Evolutionary conservation across 257 asterid genomes (phyloP), one percentile per base, ranked within the genome.

Genomic region (Solanum chmielewskii): DNA sequence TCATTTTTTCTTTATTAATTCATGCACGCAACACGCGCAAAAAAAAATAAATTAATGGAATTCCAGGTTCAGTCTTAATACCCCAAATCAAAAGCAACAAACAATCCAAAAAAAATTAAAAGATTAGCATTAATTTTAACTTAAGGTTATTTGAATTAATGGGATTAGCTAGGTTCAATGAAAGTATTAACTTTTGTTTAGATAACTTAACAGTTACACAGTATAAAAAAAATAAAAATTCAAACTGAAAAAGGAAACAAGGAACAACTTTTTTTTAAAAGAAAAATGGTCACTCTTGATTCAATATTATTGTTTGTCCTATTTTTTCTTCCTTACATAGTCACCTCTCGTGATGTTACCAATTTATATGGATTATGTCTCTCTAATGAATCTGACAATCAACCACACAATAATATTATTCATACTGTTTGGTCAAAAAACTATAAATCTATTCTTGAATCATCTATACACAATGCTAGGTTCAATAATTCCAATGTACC

Each of bases 381-480:
- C n/a, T 62, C 88, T 25, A 7, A 42, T 25, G 86, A 73, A 83
- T 86, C 86, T 44, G 84, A 25, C 9, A 85, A 76, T 25, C 20
- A 64, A 41, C 4, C 56, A 42, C 33, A 27, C 18, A 15, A 70
- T 12, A 62, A 62, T 25, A 64, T 87, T 27, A 9, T 91, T 18
- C 94, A 91, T 86, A 11, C 88, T 4, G 87, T 74, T 62, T 31
- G 29, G 68, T 80, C 68, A 20, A 4, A 29, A 47, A 88, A 89
- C 9, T 94, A 91, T 47, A 29, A 86, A 15, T 68, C 84, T 11
- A 88, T 94, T 11, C 88, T 94, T 6, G 89, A 83, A 37, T 88
- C 90, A 37, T 91, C 90, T 5, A 89, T 93, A 87, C 94, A 92
- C 68, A 94, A 94, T 31, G 93, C 91, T 25, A 88, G 97, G 73